Evolutionary conservation across 179 eudicot species (phyloP), one percentile per base, ranked within the genome.

Genomic region (Silene coronaria): DNA sequence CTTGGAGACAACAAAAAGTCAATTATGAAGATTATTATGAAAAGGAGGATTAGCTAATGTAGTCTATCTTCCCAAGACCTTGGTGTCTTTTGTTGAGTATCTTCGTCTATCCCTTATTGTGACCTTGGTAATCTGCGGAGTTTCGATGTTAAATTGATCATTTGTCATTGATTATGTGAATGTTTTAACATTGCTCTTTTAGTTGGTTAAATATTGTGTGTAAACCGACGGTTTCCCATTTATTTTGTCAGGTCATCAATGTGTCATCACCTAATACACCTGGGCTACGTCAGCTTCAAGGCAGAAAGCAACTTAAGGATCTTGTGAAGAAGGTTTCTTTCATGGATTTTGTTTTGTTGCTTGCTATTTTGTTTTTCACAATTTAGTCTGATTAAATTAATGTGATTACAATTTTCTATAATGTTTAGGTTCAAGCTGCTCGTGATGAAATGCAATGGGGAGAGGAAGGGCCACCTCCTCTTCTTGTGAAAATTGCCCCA

Each of bases 391-490:
- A 34, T 69, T 24, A 34, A 19, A 17, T 14, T 19, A 38, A 22
- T 24, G 70, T 42, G 72, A 16, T 36, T 36, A 19, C 53, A n/a
- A 57, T 70, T 61, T 71, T 68, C 14, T 55, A 30, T 76, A 75
- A 65, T 30, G 66, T 79, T 34, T 82, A 91, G 99, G 96, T 95
- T 78, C 97, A 95, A 89, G 97, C 97, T 72, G 99, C 99, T 60
- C 96, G 97, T 79, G 97, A 95, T 87, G 97, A 93, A 89, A 95
- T 95, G 99, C 97, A 93, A 82, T 95, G 99, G 99, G 97, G 90
- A 38, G 97, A 93, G 76, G 97, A 95, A 76, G 99, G 99, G n/a
- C 97, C 99, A 59, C 99, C 99, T 71, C 99, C 99, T 21, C 77
- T 95, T 81, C 93, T 95, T 34, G 97, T 95, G 64, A 95, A 95